Conservation (phyloP, 148 eudicot genomes). For the Rhododendron kiyosumense region DNA sequence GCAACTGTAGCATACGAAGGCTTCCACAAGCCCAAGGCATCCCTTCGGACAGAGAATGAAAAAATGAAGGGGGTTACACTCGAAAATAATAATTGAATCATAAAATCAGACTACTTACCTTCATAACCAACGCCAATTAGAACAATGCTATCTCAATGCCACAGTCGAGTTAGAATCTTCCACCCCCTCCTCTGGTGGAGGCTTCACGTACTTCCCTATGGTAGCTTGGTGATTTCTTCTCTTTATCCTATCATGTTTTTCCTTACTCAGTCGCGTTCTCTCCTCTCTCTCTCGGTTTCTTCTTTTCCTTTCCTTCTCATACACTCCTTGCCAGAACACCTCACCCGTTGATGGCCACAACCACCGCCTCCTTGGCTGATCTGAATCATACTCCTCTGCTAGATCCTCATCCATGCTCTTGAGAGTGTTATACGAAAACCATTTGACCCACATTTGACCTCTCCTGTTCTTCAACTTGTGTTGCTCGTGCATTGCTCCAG, state of each 20-base stretch:
- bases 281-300: slow-evolving; percentile 45
- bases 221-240: slow-evolving; percentile 44
- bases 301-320: slow-evolving; percentile 55
- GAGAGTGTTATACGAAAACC: slow-evolving; percentile 56
- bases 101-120: slow-evolving; percentile 5
- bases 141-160: slow-evolving; percentile 31
- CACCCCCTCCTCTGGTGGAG: slow-evolving; percentile 40
- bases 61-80: slow-evolving; percentile 1
- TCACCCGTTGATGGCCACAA: slow-evolving; percentile 92
- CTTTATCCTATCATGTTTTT: slow-evolving; percentile 56
- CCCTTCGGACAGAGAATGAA: slow-evolving; percentile 8
- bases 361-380: slow-evolving; percentile 49
- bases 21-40: slow-evolving; percentile 22
- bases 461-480: slow-evolving; percentile 54
- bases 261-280: slow-evolving; percentile 48
- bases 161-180: slow-evolving; percentile 21
- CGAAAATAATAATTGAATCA: slow-evolving; percentile 31
- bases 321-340: slow-evolving; percentile 76
- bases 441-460: slow-evolving; percentile 87
- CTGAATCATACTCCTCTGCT: slow-evolving; percentile 82
- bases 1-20: slow-evolving; percentile 27
- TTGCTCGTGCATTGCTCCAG: slow-evolving; percentile 71
- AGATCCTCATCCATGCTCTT: slow-evolving; percentile 94
- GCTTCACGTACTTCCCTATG: slow-evolving; percentile 73
- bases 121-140: slow-evolving; percentile 20